phyloP scores from a whole-genome alignment of 2,329 filamentous ascomycete genomes.

The Zymoseptoria pseudotritici region DNA sequence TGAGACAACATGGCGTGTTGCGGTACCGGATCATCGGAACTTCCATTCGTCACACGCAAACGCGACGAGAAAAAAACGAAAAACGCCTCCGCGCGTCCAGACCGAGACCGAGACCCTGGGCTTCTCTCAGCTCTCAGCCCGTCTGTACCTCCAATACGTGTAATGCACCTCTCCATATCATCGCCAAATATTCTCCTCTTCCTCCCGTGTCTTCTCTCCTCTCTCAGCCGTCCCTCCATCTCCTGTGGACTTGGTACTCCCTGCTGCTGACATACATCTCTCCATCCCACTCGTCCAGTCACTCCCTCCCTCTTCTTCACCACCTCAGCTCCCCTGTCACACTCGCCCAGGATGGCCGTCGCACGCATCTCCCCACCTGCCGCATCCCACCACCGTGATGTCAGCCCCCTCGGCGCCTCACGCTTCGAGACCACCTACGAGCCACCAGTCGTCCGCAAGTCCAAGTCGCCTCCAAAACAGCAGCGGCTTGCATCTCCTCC shows the following conservation, averaged over 20 bases:
- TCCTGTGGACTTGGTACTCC: background rate
- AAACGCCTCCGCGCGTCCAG: background rate
- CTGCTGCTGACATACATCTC: background rate
- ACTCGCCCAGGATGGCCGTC: background rate
- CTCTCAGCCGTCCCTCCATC: too few species aligned
- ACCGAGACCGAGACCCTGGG: background rate
- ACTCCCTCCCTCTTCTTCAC: background rate
- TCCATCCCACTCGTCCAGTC: background rate
- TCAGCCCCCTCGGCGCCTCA: slow-evolving; percentile 26
- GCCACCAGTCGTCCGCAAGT: slow-evolving; percentile 10
- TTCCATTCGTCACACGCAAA: too few species aligned
- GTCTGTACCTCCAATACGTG: background rate
- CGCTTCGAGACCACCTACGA: slow-evolving; percentile 25
- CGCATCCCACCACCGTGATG: slow-evolving; percentile 2
- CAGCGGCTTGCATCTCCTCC: slow-evolving; percentile 4
- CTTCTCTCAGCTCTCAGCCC: too few species aligned
- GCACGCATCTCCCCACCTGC: background rate
- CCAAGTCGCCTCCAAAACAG: background rate
- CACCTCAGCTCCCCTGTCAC: too few species aligned
- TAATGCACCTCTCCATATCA: background rate
- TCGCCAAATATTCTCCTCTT: background rate
- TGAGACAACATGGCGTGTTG: background rate
- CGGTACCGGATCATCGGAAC: background rate
- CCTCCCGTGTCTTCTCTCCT: background rate
- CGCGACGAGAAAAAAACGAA: background rate